Evolutionary conservation across 768 basidiomycete genomes (phyloP).

Genomic region (Russula dissimulans): DNA sequence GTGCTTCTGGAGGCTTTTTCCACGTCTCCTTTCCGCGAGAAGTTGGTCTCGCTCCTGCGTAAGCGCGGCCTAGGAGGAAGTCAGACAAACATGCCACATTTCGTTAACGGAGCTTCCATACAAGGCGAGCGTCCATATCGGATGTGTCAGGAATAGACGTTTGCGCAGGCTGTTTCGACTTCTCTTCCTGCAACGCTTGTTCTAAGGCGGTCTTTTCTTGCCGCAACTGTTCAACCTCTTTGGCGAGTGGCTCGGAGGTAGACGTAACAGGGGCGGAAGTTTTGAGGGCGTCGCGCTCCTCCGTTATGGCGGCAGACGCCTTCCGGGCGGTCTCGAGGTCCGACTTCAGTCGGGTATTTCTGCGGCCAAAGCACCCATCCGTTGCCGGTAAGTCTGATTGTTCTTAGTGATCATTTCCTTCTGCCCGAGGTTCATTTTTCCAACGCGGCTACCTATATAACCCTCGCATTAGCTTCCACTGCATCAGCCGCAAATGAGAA

Average conservation of each 20-base stretch:
- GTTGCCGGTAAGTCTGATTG: constrained; percentile 16
- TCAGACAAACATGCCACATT: neutral
- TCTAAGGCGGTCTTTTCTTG: constrained; percentile 32
- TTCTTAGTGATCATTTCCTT: constrained; percentile 13
- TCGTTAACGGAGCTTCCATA: constrained; percentile 20
- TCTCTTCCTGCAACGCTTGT: constrained; percentile 32
- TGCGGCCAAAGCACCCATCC: constrained; percentile 11
- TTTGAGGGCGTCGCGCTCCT: constrained; percentile 30
- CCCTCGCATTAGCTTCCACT: neutral
- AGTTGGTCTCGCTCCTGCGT: constrained; percentile 53
- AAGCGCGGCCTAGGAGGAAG: constrained; percentile 36
- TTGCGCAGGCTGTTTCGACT: constrained; percentile 19
- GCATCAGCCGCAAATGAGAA: too few relatives aligned
- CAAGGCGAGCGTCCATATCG: constrained; percentile 26
- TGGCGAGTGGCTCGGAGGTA: constrained; percentile 11
- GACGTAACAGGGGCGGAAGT: constrained; percentile 19
- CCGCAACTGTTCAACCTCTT: constrained; percentile 26
- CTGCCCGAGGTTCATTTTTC: constrained; percentile 13
- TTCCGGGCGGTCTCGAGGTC: constrained; percentile 20
- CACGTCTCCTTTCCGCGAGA: constrained; percentile 48
- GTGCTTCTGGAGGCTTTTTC: constrained; percentile 24
- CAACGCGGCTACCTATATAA: constrained; percentile 16
- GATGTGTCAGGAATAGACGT: constrained; percentile 11
- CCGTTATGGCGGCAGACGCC: constrained; percentile 20
- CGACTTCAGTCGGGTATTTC: constrained; percentile 15